Conservation (phyloP, 208 protist genomes). For the Tritrichomonas musculus region DNA sequence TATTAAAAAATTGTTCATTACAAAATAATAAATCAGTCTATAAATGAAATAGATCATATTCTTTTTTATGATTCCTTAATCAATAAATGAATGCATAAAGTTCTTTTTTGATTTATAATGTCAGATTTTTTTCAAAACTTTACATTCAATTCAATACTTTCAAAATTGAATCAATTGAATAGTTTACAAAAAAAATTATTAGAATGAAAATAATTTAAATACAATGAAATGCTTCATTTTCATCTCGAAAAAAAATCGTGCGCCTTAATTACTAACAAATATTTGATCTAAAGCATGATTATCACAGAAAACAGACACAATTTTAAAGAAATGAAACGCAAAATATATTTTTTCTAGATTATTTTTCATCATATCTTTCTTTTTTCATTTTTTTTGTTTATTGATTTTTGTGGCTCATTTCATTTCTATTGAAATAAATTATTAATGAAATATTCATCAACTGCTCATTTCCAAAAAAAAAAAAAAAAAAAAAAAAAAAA, state of each 20-base stretch:
- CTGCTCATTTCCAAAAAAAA: background rate
- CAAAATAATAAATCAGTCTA: too few species aligned
- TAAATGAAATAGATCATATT: too few species aligned
- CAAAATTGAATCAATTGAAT: too few species aligned
- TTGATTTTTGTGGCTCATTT: background rate
- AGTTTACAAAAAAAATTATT: too few species aligned
- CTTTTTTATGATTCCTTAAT: background rate
- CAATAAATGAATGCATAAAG: background rate
- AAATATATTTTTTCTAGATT: too few species aligned
- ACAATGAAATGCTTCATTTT: background rate
- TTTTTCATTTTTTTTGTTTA: too few species aligned
- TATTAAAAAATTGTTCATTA: background rate
- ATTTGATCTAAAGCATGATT: background rate
- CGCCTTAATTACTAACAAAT: background rate
- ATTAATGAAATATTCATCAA: background rate
- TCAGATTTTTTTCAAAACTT: too few species aligned
- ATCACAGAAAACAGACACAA: too few species aligned
- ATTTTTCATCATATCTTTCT: too few species aligned
- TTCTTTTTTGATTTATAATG: background rate
- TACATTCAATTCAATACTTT: too few species aligned
- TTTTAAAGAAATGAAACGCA: too few species aligned
- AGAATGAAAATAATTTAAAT: background rate
- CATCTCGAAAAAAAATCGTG: background rate
- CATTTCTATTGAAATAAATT: background rate
- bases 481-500: background rate